Percentiles rank a stretch among this genome's conserved stretches.
Evolutionary conservation across 352 stramenopile species (phyloP).

Genomic region (Pythium apleroticum): DNA sequence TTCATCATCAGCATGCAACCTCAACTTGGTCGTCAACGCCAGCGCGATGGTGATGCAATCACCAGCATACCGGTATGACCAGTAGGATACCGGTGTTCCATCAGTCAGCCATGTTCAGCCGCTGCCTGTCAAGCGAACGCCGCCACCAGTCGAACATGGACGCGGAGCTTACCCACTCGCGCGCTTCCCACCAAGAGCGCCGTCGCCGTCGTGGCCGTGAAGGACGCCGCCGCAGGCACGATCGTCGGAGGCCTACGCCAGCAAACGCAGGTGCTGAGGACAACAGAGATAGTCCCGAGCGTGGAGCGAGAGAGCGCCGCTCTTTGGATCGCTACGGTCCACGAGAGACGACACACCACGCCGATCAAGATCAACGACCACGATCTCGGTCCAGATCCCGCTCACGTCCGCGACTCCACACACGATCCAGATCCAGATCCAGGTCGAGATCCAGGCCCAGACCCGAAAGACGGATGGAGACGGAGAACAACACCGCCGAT

Average conservation of each 20-base stretch:
- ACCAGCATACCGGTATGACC: neutral
- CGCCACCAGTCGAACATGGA: slow-evolving; percentile 8
- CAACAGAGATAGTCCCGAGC: neutral
- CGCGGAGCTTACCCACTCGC: neutral
- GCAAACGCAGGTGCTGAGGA: neutral
- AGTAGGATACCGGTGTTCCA: slow-evolving; percentile 1
- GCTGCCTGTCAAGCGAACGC: neutral
- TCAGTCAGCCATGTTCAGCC: slow-evolving; percentile 1
- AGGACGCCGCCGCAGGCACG: slow-evolving; percentile 5
- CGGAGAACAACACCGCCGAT: neutral
- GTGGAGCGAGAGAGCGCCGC: neutral
- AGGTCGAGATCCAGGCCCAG: slow-evolving; percentile 9
- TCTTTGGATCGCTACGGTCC: neutral
- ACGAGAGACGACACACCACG: neutral
- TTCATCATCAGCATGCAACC: slow-evolving; percentile 6
- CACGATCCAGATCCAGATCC: slow-evolving; percentile 6
- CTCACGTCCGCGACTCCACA: neutral
- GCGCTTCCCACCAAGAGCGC: slow-evolving; percentile 14
- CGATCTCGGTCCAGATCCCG: slow-evolving; percentile 7
- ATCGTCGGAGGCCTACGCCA: neutral
- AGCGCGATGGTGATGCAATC: neutral
- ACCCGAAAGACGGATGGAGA: neutral
- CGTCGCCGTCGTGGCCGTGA: slow-evolving; percentile 20
- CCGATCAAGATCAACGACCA: neutral
- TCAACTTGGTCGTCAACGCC: neutral